These are phyloP conservation scores for Salix suchowensis DNA, from an alignment of 345 rosid genomes.

Conservation along the genomic window DNA sequence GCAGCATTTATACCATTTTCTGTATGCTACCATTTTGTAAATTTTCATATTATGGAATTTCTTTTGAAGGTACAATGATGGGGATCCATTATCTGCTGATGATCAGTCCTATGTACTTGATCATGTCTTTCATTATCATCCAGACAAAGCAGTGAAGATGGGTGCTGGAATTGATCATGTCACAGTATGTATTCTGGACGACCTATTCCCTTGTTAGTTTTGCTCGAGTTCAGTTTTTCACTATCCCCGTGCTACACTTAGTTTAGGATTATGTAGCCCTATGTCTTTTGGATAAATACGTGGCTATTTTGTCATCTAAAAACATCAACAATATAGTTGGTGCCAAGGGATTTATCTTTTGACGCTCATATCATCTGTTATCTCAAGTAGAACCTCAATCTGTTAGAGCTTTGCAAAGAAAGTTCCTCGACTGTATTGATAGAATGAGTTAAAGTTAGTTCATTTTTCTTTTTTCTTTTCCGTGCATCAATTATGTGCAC, in stretches of 20 bases:
- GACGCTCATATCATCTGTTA: not conserved
- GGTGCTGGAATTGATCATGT: constrained; percentile 76
- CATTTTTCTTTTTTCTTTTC: not conserved
- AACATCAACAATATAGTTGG: too few relatives aligned
- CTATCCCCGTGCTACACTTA: not conserved
- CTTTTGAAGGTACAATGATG: constrained; percentile 68
- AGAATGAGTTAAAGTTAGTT: not conserved
- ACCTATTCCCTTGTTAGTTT: not conserved
- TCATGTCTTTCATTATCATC: constrained; percentile 66
- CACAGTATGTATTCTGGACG: constrained; percentile 41
- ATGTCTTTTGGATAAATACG: not conserved
- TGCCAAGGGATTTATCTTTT: not conserved
- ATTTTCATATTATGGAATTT: constrained; percentile 15
- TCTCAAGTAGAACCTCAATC: not conserved
- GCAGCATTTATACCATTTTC: not conserved
- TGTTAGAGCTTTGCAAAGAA: not conserved
- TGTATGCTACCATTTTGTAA: not conserved
- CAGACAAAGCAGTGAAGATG: constrained; percentile 61
- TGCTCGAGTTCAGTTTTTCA: not conserved
- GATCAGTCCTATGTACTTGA: constrained; percentile 62
- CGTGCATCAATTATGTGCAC: not conserved
- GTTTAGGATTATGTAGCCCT: not conserved
- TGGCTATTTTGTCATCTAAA: not conserved
- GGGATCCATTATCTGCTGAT: constrained; percentile 62
- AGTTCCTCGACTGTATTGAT: not conserved